phyloP scores from a whole-genome alignment of 2,329 filamentous ascomycete genomes.

The Monilinia laxa region DNA sequence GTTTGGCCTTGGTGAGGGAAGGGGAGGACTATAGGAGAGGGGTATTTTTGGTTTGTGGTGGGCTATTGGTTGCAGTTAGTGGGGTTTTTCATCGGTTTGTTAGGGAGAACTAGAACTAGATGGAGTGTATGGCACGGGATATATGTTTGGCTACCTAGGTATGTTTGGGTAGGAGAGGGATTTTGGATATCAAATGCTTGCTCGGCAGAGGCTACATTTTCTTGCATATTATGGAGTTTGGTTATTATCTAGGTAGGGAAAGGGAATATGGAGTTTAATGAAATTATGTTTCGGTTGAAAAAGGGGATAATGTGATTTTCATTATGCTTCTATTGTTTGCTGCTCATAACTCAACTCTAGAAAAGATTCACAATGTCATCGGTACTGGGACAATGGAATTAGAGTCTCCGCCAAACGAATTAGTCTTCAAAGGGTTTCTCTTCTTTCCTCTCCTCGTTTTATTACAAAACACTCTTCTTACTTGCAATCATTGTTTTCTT shows the following conservation, averaged over 20 bases:
- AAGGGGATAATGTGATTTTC: not conserved
- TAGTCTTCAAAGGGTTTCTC: no score
- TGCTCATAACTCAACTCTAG: no score
- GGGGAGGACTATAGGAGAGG: constrained; percentile 41
- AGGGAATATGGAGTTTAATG: not conserved
- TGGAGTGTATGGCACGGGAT: not conserved
- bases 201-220: not conserved
- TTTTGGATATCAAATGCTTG: not conserved
- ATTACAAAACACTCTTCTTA: no score
- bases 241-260: not conserved
- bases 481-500: no score
- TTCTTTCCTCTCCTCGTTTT: no score
- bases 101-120: not conserved
- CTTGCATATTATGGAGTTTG: not conserved
- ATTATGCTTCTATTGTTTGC: not conserved
- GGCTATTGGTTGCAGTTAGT: constrained; percentile 33
- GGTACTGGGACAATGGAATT: no score
- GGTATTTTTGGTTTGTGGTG: constrained; percentile 40
- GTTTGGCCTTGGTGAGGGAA: constrained; percentile 48
- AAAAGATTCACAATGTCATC: no score
- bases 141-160: no score
- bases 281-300: not conserved
- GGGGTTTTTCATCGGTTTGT: constrained; percentile 32
- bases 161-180: not conserved
- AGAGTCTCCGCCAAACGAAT: no score